These are phyloP conservation scores for Lathyrus oleraceus DNA, from an alignment of 306 rosid genomes.

Conservation along the genomic window DNA sequence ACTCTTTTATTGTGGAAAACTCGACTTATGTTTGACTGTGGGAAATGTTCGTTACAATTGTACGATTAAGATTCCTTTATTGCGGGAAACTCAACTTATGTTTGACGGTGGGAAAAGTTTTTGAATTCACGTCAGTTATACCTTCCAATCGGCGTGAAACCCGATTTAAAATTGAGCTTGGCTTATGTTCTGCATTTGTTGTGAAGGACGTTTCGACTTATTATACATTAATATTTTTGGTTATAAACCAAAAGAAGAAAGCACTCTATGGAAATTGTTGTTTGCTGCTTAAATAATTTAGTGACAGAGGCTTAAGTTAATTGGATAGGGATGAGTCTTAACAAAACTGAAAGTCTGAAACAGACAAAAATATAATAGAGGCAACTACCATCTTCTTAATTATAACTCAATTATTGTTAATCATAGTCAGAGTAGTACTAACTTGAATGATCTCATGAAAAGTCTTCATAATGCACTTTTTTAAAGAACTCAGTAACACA, in stretches of 20 bases:
- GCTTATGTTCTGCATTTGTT: slow-evolving; percentile 30
- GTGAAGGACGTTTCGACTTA: slow-evolving; percentile 3
- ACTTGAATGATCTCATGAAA: not conserved
- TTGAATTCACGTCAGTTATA: no score
- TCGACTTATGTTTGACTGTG: no score
- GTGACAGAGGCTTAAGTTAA: not conserved
- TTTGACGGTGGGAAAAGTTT: no score
- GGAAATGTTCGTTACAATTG: no score
- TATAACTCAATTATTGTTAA: not conserved
- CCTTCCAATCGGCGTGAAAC: no score
- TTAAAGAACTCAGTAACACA: not conserved
- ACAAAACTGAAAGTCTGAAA: not conserved
- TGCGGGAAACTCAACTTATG: no score
- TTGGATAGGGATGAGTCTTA: slow-evolving; percentile 17
- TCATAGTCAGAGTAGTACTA: not conserved
- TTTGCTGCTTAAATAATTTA: not conserved
- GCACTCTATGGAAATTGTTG: not conserved
- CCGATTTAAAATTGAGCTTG: not conserved
- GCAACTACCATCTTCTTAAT: not conserved
- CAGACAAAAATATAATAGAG: slow-evolving; percentile 15
- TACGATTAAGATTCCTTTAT: no score
- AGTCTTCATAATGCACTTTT: not conserved
- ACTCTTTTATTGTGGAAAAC: no score
- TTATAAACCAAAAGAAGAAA: slow-evolving; percentile 10
- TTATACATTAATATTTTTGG: not conserved